Conservation (phyloP, 2,329 filamentous ascomycete genomes). For the Fonsecaea erecta region DNA sequence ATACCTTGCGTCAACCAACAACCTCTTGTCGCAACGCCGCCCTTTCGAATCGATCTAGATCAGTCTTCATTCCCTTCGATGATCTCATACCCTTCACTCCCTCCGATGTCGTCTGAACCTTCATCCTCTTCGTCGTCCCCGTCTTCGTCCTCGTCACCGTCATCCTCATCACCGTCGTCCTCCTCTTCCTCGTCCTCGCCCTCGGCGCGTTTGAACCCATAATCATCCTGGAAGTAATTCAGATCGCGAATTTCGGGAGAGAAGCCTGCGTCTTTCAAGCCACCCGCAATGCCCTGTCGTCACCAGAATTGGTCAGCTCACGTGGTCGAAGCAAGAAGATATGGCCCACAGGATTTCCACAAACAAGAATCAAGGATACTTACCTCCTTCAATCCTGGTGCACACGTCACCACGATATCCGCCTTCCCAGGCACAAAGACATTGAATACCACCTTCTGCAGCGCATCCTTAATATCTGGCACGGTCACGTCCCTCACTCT, state of each 20-base stretch:
- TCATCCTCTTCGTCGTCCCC: slow-evolving; percentile 44
- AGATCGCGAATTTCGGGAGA: slow-evolving; percentile 74
- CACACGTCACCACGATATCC: slow-evolving; percentile 87
- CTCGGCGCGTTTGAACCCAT: slow-evolving; percentile 72
- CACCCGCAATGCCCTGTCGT: slow-evolving; percentile 71
- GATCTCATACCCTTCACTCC: slow-evolving; percentile 7
- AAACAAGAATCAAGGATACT: slow-evolving; percentile 43
- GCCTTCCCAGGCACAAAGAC: slow-evolving; percentile 79
- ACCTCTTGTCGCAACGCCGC: too few species aligned
- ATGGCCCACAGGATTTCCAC: too few species aligned
- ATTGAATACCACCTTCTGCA: slow-evolving; percentile 76
- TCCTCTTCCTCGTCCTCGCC: slow-evolving; percentile 65
- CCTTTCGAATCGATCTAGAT: too few species aligned
- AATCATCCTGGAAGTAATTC: slow-evolving; percentile 84
- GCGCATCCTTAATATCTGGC: slow-evolving; percentile 74
- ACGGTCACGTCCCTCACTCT: slow-evolving; percentile 75
- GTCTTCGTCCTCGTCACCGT: slow-evolving; percentile 53
- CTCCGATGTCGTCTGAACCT: slow-evolving; percentile 1
- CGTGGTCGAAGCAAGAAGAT: slow-evolving; percentile 17
- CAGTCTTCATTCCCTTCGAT: slow-evolving; percentile 8
- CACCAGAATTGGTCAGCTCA: slow-evolving; percentile 22
- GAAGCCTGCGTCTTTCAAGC: slow-evolving; percentile 77
- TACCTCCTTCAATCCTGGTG: slow-evolving; percentile 82
- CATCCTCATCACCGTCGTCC: slow-evolving; percentile 62
- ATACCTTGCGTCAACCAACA: too few species aligned